Conservation (phyloP, 805 yeast species). For the Saccharomycopsis fibuligera region DNA sequence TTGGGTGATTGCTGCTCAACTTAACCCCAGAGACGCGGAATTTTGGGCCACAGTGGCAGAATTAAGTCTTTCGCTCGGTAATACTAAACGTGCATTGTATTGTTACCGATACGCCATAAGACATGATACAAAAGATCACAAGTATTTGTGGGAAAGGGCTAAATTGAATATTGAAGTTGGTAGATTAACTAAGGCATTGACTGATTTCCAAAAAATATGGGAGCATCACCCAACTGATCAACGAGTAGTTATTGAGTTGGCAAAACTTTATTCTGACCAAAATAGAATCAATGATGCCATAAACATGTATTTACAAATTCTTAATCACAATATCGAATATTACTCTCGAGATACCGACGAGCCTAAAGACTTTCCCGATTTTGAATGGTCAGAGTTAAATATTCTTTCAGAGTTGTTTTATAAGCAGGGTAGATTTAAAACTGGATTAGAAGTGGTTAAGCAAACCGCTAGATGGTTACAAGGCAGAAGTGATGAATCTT, state of each 20-base stretch:
- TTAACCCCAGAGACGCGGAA: constrained; percentile 66
- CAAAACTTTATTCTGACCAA: constrained; percentile 42
- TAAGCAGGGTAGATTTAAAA: constrained; percentile 55
- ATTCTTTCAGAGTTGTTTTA: constrained; percentile 74
- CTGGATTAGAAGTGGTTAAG: constrained; percentile 62
- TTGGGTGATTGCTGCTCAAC: constrained; percentile 77
- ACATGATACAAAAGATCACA: constrained; percentile 38
- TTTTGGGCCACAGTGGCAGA: constrained; percentile 78
- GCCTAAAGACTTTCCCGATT: constrained; percentile 39
- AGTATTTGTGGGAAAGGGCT: constrained; percentile 58
- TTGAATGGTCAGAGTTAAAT: constrained; percentile 87
- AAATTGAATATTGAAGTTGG: constrained; percentile 59
- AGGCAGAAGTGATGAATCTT: constrained; percentile 28
- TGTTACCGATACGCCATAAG: constrained; percentile 63
- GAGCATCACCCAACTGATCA: constrained; percentile 52
- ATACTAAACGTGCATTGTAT: constrained; percentile 67
- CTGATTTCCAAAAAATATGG: constrained; percentile 58
- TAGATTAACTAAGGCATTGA: constrained; percentile 65
- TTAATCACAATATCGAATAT: constrained; percentile 48
- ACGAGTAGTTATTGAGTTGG: constrained; percentile 53
- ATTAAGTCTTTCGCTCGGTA: constrained; percentile 57
- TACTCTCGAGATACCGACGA: constrained; percentile 22
- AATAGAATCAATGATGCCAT: constrained; percentile 69
- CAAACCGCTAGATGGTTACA: constrained; percentile 77
- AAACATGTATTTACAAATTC: constrained; percentile 55